Conservation (phyloP, 305 asterid species). For the Solanum aculeatissimum region DNA sequence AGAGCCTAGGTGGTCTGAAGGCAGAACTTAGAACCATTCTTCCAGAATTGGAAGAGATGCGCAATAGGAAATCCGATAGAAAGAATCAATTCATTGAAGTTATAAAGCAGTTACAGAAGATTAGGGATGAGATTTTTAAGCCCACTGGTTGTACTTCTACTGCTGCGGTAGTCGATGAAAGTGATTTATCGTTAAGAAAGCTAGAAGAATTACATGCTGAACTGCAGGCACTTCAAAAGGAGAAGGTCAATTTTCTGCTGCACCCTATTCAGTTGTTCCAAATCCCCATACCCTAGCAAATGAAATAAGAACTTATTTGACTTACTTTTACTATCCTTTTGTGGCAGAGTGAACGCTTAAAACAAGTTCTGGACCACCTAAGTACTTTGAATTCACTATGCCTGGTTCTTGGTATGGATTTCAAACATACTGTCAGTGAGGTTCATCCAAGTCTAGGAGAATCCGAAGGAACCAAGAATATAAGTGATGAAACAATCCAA, state of each 20-base stretch:
- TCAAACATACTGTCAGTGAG: constrained; percentile 52
- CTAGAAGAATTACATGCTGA: constrained; percentile 72
- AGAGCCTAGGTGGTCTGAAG: constrained; percentile 68
- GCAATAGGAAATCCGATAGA: constrained; percentile 71
- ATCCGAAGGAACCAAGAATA: constrained; percentile 52
- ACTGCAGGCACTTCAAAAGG: constrained; percentile 69
- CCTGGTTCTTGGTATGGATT: constrained; percentile 87
- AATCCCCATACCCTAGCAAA: background rate
- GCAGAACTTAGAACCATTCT: constrained; percentile 72
- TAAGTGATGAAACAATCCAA: constrained; percentile 60
- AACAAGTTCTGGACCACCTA: constrained; percentile 61
- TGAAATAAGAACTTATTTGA: background rate
- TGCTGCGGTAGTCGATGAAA: constrained; percentile 43
- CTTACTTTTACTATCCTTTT: background rate
- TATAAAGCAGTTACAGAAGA: constrained; percentile 50
- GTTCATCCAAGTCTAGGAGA: constrained; percentile 86
- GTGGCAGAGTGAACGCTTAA: constrained; percentile 79
- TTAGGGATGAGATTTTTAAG: constrained; percentile 49
- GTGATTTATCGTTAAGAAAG: constrained; percentile 69
- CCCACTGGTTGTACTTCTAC: constrained; percentile 23
- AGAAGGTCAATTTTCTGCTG: constrained; percentile 47
- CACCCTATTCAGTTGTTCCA: background rate
- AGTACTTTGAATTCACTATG: constrained; percentile 60
- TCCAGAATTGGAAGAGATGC: constrained; percentile 90
- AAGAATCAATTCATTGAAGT: constrained; percentile 58